phyloP scores from a whole-genome alignment of 345 rosid genomes.

The Aquilaria yunnanensis region DNA sequence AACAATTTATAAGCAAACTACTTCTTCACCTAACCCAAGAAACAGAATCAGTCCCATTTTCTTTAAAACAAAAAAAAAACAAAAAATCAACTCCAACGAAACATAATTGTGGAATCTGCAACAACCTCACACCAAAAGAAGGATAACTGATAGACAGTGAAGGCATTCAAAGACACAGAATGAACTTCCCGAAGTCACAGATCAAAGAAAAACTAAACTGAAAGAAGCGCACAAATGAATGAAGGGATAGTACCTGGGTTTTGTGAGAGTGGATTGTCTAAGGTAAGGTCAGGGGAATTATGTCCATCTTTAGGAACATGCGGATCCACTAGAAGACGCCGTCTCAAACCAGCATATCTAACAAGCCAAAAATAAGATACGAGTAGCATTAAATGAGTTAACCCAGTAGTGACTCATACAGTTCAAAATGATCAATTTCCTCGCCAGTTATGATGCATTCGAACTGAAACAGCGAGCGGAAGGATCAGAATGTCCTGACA shows the following conservation, averaged over 20 bases:
- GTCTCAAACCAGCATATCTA: slow-evolving; percentile 84
- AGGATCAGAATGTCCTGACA: no score
- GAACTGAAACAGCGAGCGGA: no score
- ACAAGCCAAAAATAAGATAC: slow-evolving; percentile 1
- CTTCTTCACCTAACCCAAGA: no score
- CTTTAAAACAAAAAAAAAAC: no score
- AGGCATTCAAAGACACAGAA: no score
- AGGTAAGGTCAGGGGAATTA: slow-evolving; percentile 55
- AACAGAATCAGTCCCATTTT: no score
- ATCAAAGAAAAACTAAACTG: not conserved
- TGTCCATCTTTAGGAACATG: slow-evolving; percentile 56
- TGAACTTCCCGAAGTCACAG: no score
- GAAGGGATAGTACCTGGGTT: slow-evolving; percentile 65
- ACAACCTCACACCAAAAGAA: not conserved
- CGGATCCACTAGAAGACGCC: slow-evolving; percentile 76
- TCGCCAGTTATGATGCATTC: no score
- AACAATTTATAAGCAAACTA: no score
- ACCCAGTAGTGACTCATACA: not conserved
- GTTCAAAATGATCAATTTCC: no score
- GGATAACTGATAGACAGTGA: not conserved
- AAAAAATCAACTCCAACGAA: no score
- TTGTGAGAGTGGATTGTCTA: slow-evolving; percentile 93
- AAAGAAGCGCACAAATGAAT: not conserved
- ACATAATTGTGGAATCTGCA: no score
- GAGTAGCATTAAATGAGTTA: not conserved